A percentile compares a stretch with the other conserved stretches of the same genome.
Evolutionary conservation across 176 grass and related monocot genomes (phyloP).

Genomic region (Aegilops bicornis): DNA sequence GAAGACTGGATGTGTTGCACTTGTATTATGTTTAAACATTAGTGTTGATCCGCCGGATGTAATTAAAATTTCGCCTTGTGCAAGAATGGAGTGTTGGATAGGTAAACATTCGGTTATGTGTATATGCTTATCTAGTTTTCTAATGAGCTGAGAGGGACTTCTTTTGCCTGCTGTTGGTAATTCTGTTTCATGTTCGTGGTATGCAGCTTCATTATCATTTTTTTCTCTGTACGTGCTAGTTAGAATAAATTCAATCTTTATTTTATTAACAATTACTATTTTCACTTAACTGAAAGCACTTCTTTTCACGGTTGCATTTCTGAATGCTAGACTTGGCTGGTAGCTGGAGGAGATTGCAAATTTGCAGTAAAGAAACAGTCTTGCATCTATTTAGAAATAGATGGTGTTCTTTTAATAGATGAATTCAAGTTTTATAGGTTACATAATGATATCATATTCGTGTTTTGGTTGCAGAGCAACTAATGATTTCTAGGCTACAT

Average conservation of each 20-base stretch:
- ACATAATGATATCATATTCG: background rate
- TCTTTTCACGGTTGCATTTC: slow-evolving; percentile 3
- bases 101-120: slow-evolving; percentile 47
- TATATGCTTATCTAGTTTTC: slow-evolving; percentile 21
- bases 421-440: background rate
- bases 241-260: background rate
- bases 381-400: slow-evolving; percentile 1
- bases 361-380: slow-evolving; percentile 5
- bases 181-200: slow-evolving; percentile 19
- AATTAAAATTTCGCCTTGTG: slow-evolving; percentile 98
- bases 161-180: slow-evolving; percentile 2
- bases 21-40: slow-evolving; percentile 98
- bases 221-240: background rate
- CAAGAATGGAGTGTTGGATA: slow-evolving; percentile 99
- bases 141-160: background rate
- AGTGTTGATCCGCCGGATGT: slow-evolving; percentile 96
- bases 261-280: background rate
- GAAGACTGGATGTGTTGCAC: slow-evolving; percentile 97
- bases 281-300: background rate
- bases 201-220: background rate
- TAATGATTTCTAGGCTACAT: background rate
- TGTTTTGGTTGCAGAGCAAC: background rate
- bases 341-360: background rate
- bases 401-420: background rate
- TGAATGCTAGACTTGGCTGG: background rate